Percentiles rank a stretch among this genome's conserved stretches.
Evolutionary conservation across 495 filamentous ascomycete genomes (phyloP).

Genomic region (Amorphotheca resinae): DNA sequence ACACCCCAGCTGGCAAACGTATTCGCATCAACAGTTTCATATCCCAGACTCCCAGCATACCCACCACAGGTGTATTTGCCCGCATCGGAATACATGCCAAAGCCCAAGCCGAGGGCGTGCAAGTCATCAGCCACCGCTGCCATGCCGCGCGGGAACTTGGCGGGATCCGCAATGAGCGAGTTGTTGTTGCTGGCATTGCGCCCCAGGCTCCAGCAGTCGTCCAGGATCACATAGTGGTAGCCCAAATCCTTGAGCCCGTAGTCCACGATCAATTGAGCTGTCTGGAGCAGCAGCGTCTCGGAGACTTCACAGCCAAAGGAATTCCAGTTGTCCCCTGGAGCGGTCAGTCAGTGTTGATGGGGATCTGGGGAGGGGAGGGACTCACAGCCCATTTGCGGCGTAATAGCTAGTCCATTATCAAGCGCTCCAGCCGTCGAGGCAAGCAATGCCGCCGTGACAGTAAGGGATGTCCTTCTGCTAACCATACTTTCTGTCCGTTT

Average conservation of each 20-base stretch:
- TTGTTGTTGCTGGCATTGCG: slow-evolving; percentile 31
- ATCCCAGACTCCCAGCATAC: slow-evolving; percentile 47
- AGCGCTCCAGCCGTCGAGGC: slow-evolving; percentile 7
- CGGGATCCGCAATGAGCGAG: slow-evolving; percentile 40
- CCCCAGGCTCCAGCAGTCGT: slow-evolving; percentile 55
- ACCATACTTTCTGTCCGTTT: slow-evolving; percentile 3
- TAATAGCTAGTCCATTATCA: slow-evolving; percentile 21
- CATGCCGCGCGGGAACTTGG: slow-evolving; percentile 52
- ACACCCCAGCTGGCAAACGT: slow-evolving; percentile 54
- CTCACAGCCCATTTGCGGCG: slow-evolving; percentile 20
- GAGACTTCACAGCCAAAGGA: slow-evolving; percentile 39
- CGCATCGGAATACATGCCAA: slow-evolving; percentile 55
- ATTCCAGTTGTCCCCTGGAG: slow-evolving; percentile 36
- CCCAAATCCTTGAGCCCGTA: slow-evolving; percentile 47
- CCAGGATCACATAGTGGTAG: slow-evolving; percentile 52
- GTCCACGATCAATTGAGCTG: slow-evolving; percentile 35
- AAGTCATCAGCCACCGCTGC: slow-evolving; percentile 42
- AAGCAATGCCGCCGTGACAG: slow-evolving; percentile 2
- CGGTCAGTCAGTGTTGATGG: not conserved
- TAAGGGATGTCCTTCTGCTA: slow-evolving; percentile 4
- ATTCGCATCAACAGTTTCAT: slow-evolving; percentile 49
- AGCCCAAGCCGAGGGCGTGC: slow-evolving; percentile 47
- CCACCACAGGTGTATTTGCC: slow-evolving; percentile 50
- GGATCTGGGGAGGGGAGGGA: not conserved
- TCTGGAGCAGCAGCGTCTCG: slow-evolving; percentile 34